Base-by-base conservation (phyloP, 163 green algal genomes). In the Scenedesmus sp. region DNA sequence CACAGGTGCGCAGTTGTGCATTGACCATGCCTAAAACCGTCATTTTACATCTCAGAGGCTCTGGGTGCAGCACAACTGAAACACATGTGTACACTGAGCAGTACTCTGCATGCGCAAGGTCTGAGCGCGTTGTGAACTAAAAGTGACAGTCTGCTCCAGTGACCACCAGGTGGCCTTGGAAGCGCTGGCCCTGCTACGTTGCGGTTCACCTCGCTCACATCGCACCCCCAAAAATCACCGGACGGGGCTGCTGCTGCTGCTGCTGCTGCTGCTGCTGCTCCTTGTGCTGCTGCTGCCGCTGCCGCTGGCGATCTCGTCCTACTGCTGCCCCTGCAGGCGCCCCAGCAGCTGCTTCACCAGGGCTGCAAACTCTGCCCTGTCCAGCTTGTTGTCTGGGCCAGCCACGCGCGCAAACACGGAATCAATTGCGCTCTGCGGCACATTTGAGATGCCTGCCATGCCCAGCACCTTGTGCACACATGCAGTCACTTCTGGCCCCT, bases 361-460 rank as follows among this genome's bases (percentile, higher is more conserved):
- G 18, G 4, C 1, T 15, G 23, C 76, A 52, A 93, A 84, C 64
- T 90, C 81, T 1, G 87, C 64, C 16, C 92, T 59, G 55, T 84
- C 70, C 57, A 89, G 62, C 77, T 93, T 89, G 57, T 90, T 15
- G 60, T 94, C 74, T 34, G 91, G 54, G 1, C 83, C 70, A 66
- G 76, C 52, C 3, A 84, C 79, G 26, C 88, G 84, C 10, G 76
- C 59, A 56, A 92, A 83, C 56, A 87, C 74, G 0, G 60, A 23
- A 6, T 88, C 55, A 70, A 88, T 88, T 3, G 23, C 23, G 34
- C 20, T 59, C 12, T 59, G 52, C 0, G 70, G 70, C 54, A 90
- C 57, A 4, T 73, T 70, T 7, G 10, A 23, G 8, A 73, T 73
- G 7, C 70, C 70, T 34, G 70, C 70, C 70, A 90, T 23, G 6